These are phyloP conservation scores for Psilocybe azurescens DNA, from an alignment of 768 basidiomycete species.

Conservation along the genomic window DNA sequence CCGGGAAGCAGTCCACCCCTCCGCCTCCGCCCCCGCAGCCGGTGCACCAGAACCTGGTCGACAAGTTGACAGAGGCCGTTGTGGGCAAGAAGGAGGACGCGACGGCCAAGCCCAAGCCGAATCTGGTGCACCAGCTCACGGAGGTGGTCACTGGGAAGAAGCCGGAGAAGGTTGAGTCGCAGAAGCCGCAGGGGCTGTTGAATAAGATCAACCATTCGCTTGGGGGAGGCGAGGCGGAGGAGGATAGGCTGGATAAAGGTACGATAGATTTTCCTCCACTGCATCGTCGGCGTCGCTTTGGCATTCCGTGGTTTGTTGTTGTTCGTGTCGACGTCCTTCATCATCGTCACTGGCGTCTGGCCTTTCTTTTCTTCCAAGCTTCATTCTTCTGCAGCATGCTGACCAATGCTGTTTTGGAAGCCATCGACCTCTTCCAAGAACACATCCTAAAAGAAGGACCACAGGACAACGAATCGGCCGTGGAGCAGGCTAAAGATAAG, in stretches of 20 bases:
- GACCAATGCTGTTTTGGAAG: conserved; percentile 9
- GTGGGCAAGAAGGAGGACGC: conserved; percentile 7
- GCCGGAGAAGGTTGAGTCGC: background rate
- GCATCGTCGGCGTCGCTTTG: too few species aligned
- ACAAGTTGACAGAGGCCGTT: conserved; percentile 14
- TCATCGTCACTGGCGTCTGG: too few species aligned
- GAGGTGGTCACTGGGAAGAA: conserved; percentile 8
- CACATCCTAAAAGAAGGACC: conserved; percentile 33
- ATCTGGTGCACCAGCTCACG: conserved; percentile 1
- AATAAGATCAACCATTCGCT: conserved; percentile 22
- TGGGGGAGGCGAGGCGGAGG: conserved; percentile 26
- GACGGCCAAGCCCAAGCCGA: background rate
- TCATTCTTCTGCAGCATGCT: background rate
- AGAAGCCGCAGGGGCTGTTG: conserved; percentile 14
- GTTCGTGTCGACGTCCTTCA: too few species aligned
- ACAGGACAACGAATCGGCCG: conserved; percentile 38
- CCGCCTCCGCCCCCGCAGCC: background rate
- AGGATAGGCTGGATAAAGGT: conserved; percentile 29
- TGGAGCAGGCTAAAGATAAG: conserved; percentile 41
- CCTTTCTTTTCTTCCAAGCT: background rate
- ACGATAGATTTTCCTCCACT: background rate
- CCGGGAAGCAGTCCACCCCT: background rate
- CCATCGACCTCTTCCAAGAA: conserved; percentile 31
- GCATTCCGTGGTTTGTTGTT: too few species aligned
- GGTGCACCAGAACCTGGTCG: conserved; percentile 11